Percentiles rank a stretch among this genome's conserved stretches.
These are phyloP conservation scores for Sesbania bispinosa DNA, from an alignment of 306 rosid genomes.

Conservation along the genomic window DNA sequence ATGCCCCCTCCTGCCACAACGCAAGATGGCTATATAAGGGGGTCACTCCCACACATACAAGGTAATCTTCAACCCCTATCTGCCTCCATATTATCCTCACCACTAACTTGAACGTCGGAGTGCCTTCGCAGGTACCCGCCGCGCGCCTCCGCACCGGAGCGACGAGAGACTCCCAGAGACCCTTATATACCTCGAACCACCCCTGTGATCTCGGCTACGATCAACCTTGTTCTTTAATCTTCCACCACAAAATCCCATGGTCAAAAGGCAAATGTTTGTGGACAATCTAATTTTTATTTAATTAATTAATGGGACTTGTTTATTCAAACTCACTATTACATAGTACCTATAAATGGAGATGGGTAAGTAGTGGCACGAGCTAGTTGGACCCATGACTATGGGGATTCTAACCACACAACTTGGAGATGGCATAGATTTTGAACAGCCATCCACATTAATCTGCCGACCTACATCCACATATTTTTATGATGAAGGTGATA, in stretches of 20 bases:
- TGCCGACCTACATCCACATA: slow-evolving; percentile 33
- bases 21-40: no score
- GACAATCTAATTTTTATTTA: neutral
- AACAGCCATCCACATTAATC: slow-evolving; percentile 26
- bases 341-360: slow-evolving; percentile 16
- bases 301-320: neutral
- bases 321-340: neutral
- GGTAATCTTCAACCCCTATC: no score
- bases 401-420: slow-evolving; percentile 31
- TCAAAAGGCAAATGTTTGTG: slow-evolving; percentile 12
- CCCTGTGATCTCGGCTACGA: neutral
- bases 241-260: slow-evolving; percentile 20
- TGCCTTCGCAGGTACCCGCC: no score
- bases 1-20: no score
- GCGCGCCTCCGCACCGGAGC: no score
- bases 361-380: slow-evolving; percentile 21
- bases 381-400: slow-evolving; percentile 13
- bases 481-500: slow-evolving; percentile 24
- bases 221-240: slow-evolving; percentile 10
- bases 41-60: no score
- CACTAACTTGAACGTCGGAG: no score
- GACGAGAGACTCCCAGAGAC: no score
- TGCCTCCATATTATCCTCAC: no score
- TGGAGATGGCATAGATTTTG: slow-evolving; percentile 18
- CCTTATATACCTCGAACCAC: no score